Base-by-base conservation (phyloP, 495 filamentous ascomycete species). In the Symbiotaphrina buchneri region DNA sequence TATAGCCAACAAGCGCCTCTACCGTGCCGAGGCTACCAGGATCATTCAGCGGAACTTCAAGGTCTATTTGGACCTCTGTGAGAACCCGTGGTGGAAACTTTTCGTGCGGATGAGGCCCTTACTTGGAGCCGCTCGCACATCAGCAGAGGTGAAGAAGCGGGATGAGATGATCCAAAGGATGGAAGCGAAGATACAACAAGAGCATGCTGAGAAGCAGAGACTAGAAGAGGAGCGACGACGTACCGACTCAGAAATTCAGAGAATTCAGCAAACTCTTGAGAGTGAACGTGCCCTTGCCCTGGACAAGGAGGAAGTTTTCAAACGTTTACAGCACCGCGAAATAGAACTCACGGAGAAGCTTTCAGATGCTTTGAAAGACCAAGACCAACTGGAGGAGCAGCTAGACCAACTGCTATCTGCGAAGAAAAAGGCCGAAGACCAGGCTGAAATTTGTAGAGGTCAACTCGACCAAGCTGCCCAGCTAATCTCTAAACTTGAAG, bases 241-340 rank as follows among this genome's bases (percentile, higher is more conserved):
- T 30, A 73, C 79, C 5, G 76, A 94, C 34, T 58, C 70, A 14
- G 87, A 95, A 44, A 68, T 94, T 31, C 71, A 84, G 38, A 70
- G 77, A 13, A 74, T 94, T 20, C 82, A 92, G 42, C 76, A 94
- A 36, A 90, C 76, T 1, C 55, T 99, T 6, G 90, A 99, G 51
- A 92, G 83, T 37, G 90, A 99, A 51, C 70, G 90, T 32, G 78
- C 84, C 14, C 56, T 99, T 18, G 90, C 90, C 0, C 57, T 99
- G 5, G 90, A 99, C 48, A 99, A 95, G 45, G 90, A 99, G 40
- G 87, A 95, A 38, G 95, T 99, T 22, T 94, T 94, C 56, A 87
- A 84, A 46, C 66, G 90, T 11, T 59, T 94, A n/a, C 85, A 93
- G 44, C 47, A 74, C 21, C 71, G 85, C 16, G 87, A 95, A 46